phyloP scores from a whole-genome alignment of 495 filamentous ascomycete genomes.

The Pseudoneurospora amorphoporcata region DNA sequence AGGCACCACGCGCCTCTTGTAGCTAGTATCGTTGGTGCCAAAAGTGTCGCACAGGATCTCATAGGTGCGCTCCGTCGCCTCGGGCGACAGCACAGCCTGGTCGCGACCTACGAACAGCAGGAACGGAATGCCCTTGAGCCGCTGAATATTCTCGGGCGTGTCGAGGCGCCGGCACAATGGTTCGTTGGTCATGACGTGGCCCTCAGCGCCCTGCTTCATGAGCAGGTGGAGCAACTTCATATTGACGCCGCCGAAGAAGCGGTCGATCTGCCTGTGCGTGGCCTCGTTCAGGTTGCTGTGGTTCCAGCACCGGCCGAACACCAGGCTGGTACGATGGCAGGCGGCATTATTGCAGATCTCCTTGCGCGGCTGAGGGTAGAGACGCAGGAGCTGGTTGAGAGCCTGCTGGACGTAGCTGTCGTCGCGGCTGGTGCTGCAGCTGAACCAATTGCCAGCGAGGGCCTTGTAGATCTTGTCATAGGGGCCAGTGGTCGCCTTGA shows the following conservation, averaged over 20 bases:
- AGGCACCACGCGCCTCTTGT: slow-evolving; percentile 43
- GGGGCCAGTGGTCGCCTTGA: slow-evolving; percentile 42
- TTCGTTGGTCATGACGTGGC: slow-evolving; percentile 41
- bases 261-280: slow-evolving; percentile 51
- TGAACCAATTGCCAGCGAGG: slow-evolving; percentile 44
- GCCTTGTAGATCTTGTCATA: slow-evolving; percentile 37
- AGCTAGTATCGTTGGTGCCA: slow-evolving; percentile 29
- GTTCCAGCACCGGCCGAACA: slow-evolving; percentile 57
- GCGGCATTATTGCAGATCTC: slow-evolving; percentile 54
- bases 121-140: slow-evolving; percentile 47
- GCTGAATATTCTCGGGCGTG: slow-evolving; percentile 36
- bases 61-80: slow-evolving; percentile 48
- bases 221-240: slow-evolving; percentile 48
- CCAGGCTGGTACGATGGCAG: slow-evolving; percentile 50
- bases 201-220: slow-evolving; percentile 45
- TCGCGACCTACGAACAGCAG: slow-evolving; percentile 47
- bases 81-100: slow-evolving; percentile 50
- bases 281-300: slow-evolving; percentile 53
- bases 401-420: slow-evolving; percentile 40
- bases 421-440: slow-evolving; percentile 33
- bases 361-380: slow-evolving; percentile 45
- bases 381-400: slow-evolving; percentile 46
- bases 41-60: slow-evolving; percentile 45
- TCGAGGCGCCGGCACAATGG: slow-evolving; percentile 36
- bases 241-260: slow-evolving; percentile 52